Evolutionary conservation across 2,329 filamentous ascomycete species (phyloP), one percentile per base, ranked within the genome.

Genomic region (Colletotrichum zoysiae): DNA sequence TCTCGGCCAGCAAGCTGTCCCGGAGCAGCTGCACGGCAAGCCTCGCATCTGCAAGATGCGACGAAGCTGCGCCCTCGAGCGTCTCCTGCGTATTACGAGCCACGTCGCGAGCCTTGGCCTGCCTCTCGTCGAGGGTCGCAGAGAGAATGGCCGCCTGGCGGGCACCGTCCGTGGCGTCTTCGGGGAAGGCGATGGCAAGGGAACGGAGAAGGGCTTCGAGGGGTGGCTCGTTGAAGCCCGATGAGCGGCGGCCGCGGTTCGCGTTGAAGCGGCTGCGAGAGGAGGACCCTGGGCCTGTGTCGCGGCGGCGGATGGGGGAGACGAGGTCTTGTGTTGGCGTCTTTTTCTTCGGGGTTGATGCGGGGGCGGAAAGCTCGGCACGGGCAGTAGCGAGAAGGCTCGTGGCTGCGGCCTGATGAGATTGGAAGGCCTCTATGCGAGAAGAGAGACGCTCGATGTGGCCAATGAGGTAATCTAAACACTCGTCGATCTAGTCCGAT

Each of bases 1-100:
- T 88, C 75, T 90, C 88, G 0, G 86, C 86, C 1, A 89, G 78
- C 0, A 90, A 78, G 51, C 84, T 87, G 70, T 88, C 87, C 6
- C 83, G 79, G 20, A 89, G 77, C 11, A 87, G 75, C 73, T 86
- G 84, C 1, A 89, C 76, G 0, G 87, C 87, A 3, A 82, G 77
- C 23, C 82, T 81, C 0, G 84, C 82, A 70, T 90, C 88, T 0
- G 82, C 78, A 0, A 90, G 75, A 12, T 86, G 82, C 0, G 80
- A 77, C 1, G 80, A 79, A 0, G 84, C 79, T 0, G 78, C 79
- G 0, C 74, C 75, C 75, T 90, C 88, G n/a, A 88, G 86, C 0
- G 83, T 82, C 18, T 84, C 82, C 74, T 90, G 88, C 0, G 85
- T 80, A 72, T 81, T 84, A 5, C 76, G 78, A 1, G 82, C 80